These are phyloP conservation scores for Rugosomyces carneus DNA, from an alignment of 1,284 basidiomycete genomes.

Conservation along the genomic window DNA sequence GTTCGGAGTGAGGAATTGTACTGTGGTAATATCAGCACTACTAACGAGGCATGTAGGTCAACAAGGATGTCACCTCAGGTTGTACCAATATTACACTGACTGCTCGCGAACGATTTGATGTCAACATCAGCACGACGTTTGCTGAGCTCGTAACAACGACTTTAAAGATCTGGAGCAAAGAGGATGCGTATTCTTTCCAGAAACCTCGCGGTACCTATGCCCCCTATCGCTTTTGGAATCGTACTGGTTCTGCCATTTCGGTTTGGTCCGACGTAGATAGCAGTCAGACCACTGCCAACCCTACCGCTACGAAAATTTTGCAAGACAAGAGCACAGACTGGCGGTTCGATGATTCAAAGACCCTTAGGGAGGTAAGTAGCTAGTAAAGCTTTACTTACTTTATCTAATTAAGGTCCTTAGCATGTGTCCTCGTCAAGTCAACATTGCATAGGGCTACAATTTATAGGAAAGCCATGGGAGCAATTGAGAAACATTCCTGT, in stretches of 20 bases:
- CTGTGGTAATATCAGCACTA: neutral
- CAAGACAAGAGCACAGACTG: conserved; percentile 85
- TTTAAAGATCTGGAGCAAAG: conserved; percentile 65
- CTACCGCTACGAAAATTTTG: conserved; percentile 47
- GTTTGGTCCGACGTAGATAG: conserved; percentile 78
- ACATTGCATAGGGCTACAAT: conserved; percentile 79
- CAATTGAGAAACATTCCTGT: conserved; percentile 86
- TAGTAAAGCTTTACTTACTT: neutral
- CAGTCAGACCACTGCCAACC: conserved; percentile 39
- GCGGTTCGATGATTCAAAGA: conserved; percentile 97
- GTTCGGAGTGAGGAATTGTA: conserved; percentile 46
- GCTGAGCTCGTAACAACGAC: conserved; percentile 82
- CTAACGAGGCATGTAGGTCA: conserved; percentile 34
- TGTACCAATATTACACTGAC: conserved; percentile 62
- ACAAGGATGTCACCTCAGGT: conserved; percentile 45
- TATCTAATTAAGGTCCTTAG: conserved; percentile 34
- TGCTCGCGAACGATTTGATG: conserved; percentile 81
- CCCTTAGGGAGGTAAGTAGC: conserved; percentile 77
- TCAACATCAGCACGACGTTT: conserved; percentile 91
- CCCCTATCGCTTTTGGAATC: conserved; percentile 90
- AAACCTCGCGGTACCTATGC: conserved; percentile 83
- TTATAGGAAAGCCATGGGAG: conserved; percentile 91
- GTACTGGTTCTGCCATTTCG: conserved; percentile 79
- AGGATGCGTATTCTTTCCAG: conserved; percentile 67
- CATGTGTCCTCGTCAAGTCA: conserved; percentile 78